Conservation (phyloP, 169 alveolate species). For the Toxoplasma gondii region DNA sequence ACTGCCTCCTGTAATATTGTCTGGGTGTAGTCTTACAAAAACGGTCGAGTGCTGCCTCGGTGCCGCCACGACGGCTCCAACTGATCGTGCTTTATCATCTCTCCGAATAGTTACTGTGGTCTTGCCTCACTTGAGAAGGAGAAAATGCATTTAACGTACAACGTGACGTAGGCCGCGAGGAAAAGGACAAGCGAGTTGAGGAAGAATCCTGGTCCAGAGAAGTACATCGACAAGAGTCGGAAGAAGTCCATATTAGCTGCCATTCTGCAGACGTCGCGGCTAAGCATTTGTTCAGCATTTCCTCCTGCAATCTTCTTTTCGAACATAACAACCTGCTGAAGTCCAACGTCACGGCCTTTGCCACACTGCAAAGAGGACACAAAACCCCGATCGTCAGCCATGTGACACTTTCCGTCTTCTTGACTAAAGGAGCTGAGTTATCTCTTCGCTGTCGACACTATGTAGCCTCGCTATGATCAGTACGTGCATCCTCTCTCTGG, state of each 20-base stretch:
- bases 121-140: conserved; percentile 52
- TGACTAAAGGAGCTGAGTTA: too few species aligned
- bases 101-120: too few species aligned
- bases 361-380: conserved; percentile 63
- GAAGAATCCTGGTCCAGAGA: conserved; percentile 66
- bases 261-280: conserved; percentile 63
- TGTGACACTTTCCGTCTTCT: not conserved
- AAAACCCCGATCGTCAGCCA: not conserved
- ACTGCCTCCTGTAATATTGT: too few species aligned
- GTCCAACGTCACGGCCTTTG: conserved; percentile 69
- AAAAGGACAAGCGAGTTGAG: conserved; percentile 57
- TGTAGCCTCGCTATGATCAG: too few species aligned
- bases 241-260: conserved; percentile 66
- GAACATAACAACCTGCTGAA: conserved; percentile 66
- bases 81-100: not conserved
- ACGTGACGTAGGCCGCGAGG: conserved; percentile 59
- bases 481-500: too few species aligned
- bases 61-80: not conserved
- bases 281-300: conserved; percentile 65
- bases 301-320: conserved; percentile 69
- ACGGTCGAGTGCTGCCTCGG: too few species aligned
- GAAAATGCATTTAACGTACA: conserved; percentile 61
- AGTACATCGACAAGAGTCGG: conserved; percentile 63
- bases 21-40: too few species aligned
- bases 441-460: too few species aligned